These are phyloP conservation scores for Didymella arachidicola DNA, from an alignment of 2,329 filamentous ascomycete genomes.

Conservation along the genomic window DNA sequence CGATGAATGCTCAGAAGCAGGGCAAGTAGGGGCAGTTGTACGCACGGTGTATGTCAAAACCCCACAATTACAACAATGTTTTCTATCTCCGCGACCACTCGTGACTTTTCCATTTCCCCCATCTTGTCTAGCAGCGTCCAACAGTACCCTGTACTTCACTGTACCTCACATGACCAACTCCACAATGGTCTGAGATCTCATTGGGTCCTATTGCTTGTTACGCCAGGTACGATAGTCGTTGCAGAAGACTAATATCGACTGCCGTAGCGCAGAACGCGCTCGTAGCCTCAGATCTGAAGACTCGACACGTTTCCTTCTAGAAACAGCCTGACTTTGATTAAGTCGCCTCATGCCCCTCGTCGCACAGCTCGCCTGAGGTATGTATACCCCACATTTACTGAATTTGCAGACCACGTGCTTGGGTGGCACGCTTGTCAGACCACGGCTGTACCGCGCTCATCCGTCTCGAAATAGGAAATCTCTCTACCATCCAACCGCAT, in stretches of 20 bases:
- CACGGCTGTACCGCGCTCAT: constrained; percentile 2
- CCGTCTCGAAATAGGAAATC: constrained; percentile 16
- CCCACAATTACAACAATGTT: neutral
- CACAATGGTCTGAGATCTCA: neutral
- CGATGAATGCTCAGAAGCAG: constrained; percentile 36
- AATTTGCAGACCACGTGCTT: constrained; percentile 14
- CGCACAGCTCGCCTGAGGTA: neutral
- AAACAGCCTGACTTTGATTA: constrained; percentile 11
- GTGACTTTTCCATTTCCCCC: neutral
- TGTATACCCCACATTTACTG: constrained; percentile 7
- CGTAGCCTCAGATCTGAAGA: constrained; percentile 6
- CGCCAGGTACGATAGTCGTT: neutral
- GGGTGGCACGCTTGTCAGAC: constrained; percentile 11
- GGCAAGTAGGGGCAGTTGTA: constrained; percentile 27
- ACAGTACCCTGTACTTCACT: neutral
- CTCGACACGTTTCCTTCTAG: constrained; percentile 3
- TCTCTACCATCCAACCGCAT: neutral
- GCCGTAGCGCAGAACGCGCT: constrained; percentile 24
- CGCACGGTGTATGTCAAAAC: neutral
- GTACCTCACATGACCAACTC: neutral
- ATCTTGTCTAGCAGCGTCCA: too few relatives aligned
- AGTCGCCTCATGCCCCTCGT: constrained; percentile 2
- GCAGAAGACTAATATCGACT: constrained; percentile 1
- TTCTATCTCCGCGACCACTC: neutral
- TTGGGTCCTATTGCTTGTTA: neutral